Evolutionary conservation across 495 filamentous ascomycete species (phyloP), one percentile per base, ranked within the genome.

Genomic region (Rhypophila decipiens): DNA sequence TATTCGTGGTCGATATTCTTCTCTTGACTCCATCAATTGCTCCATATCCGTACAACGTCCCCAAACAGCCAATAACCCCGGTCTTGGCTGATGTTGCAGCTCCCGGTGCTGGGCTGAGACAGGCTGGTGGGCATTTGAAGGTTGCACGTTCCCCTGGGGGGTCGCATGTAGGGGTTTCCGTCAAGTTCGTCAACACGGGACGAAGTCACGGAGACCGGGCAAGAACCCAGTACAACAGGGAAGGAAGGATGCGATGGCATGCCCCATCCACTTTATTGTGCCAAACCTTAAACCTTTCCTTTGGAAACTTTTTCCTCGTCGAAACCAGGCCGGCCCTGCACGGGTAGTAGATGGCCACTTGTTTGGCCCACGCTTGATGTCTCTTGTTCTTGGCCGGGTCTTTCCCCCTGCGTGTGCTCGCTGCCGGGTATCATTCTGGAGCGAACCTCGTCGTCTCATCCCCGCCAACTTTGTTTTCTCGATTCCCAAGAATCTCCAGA

Each of bases 401-500:
- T 12, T 42, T 9, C 39, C 5, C 24, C 41, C 23, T 33, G 24
- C 23, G 23, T 44, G 9, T 15, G 8, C 18, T 13, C 12, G n/a
- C 35, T 7, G 35, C 17, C 34, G 29, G 11, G 50, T 52, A 48
- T 52, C 50, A 48, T 19, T 45, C 24, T 17, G 20, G 45, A 45
- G 44, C 34, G 44, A 52, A 52, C 45, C 33, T 45, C 45, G 46
- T 39, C 46, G 43, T 29, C 38, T 47, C 51, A 39, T 44, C 39
- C 51, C 4, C 31, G 21, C 22, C 40, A n/a, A n/a, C n/a, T n/a
- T 49, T 17, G 36, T 40, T 27, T 47, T 37, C 20, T 40, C 23
- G 48, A 18, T 37, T 20, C 17, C 45, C 13, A 35, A 34, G 19
- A n/a, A 29, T 34, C 19, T 29, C 37, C 27, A 29, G 38, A 24